These are phyloP conservation scores for Fraxinus baroniana DNA, from an alignment of 305 asterid genomes.

Conservation along the genomic window DNA sequence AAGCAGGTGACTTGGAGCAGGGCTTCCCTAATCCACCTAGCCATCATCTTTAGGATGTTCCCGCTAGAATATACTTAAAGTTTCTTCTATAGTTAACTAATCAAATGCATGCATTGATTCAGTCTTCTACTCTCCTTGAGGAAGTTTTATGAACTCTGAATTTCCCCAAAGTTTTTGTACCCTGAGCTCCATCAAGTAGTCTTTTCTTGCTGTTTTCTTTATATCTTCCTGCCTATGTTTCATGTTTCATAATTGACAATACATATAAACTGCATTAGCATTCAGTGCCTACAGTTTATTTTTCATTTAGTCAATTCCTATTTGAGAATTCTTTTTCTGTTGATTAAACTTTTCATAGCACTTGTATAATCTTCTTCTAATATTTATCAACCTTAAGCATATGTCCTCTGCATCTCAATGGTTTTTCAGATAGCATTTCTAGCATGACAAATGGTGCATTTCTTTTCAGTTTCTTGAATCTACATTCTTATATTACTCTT, in stretches of 20 bases:
- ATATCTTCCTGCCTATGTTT: too few relatives aligned
- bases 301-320: not conserved
- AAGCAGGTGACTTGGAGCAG: too few relatives aligned
- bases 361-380: not conserved
- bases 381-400: not conserved
- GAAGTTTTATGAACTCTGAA: slow-evolving; percentile 9
- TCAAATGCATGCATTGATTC: too few relatives aligned
- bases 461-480: not conserved
- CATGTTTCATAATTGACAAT: too few relatives aligned
- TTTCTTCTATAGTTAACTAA: too few relatives aligned
- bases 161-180: not conserved
- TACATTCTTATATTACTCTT: not conserved
- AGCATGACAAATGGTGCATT: not conserved
- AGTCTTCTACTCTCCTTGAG: too few relatives aligned
- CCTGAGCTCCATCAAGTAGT: not conserved
- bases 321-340: not conserved
- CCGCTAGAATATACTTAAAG: too few relatives aligned
- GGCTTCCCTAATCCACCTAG: too few relatives aligned
- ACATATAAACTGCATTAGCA: not conserved
- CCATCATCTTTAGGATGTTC: too few relatives aligned
- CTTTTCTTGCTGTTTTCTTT: not conserved
- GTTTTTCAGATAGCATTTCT: not conserved
- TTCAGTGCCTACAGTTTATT: not conserved
- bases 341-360: not conserved
- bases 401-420: not conserved